Base-by-base conservation (phyloP, 257 asterid species). In the Ajuga chamaepitys region DNA sequence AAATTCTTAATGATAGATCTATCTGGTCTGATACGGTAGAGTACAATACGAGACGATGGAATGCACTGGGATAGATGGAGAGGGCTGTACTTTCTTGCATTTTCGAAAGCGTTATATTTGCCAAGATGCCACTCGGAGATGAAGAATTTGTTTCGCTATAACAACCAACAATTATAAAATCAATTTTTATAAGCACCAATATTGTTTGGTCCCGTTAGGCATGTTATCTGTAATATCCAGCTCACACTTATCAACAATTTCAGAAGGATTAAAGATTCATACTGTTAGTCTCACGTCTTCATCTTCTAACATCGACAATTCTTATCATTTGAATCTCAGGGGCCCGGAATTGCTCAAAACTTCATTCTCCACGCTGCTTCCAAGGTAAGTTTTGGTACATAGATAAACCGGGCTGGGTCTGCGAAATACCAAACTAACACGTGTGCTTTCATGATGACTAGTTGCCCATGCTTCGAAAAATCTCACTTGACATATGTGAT, bases 391-490 rank as follows among this genome's bases (percentile, higher is more conserved):
- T n/a, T 21, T 18, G 48, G 40, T 41, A 53, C 56, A 9, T 38
- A 28, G 11, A 42, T 9, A 14, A 9, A 10, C 51, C 18, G 40
- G 35, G 60, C 51, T 18, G 32, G 35, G 64, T 50, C n/a, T 48
- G 2, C n/a, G 55, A 16, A 47, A 20, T 14, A 74, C 42, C 40
- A 47, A 17, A 11, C 55, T 7, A 41, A 24, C 26, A 4, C 4
- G 46, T 60, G 22, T 75, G 65, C 67, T 63, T 60, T 53, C 46
- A 20, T 54, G 21, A 47, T 61, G 45, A 58, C 28, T 76, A 91
- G 96, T 45, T 88, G 85, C 97, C 95, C 10, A 75, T 86, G 92
- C 93, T 92, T 67, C 95, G 96, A 14, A 86, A 83, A 73, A 69
- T 92, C 65, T 85, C 98, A 54, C 74, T 88, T 8, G 98, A 92